Percentiles rank a stretch among this genome's conserved stretches.
These are phyloP conservation scores for Xylaria sp. DNA, from an alignment of 2,329 filamentous ascomycete species.

Conservation along the genomic window DNA sequence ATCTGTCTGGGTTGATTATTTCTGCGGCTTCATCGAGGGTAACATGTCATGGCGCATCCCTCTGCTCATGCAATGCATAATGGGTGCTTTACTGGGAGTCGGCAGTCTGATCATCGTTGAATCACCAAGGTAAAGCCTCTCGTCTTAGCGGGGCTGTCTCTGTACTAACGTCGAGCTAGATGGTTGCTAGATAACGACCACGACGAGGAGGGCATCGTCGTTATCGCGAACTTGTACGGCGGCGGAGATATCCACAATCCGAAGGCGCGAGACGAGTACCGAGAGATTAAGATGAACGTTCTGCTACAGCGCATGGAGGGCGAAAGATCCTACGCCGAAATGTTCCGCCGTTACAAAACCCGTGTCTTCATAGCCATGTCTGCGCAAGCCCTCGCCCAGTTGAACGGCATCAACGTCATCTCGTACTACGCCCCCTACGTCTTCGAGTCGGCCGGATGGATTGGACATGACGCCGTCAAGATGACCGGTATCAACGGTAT, in stretches of 20 bases:
- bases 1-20: slow-evolving; percentile 98
- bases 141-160: slow-evolving; percentile 2
- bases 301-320: slow-evolving; percentile 92
- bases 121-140: slow-evolving; percentile 72
- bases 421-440: slow-evolving; percentile 98
- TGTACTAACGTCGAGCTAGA: slow-evolving; percentile 52
- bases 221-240: slow-evolving; percentile 96
- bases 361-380: slow-evolving; percentile 99
- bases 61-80: slow-evolving; percentile 88
- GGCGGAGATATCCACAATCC: slow-evolving; percentile 92
- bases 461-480: slow-evolving; percentile 84
- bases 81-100: slow-evolving; percentile 82
- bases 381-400: slow-evolving; percentile 89
- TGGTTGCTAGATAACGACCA: slow-evolving; percentile 98
- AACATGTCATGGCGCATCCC: slow-evolving; percentile 90
- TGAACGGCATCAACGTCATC: slow-evolving; percentile 99
- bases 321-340: slow-evolving; percentile 86
- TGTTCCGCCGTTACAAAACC: slow-evolving; percentile 91
- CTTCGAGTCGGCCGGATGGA: slow-evolving; percentile 96
- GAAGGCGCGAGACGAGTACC: slow-evolving; percentile 92
- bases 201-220: slow-evolving; percentile 96
- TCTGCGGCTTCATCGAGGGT: slow-evolving; percentile 85
- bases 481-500: slow-evolving; percentile 97
- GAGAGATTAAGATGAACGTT: slow-evolving; percentile 98
- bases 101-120: slow-evolving; percentile 95